Evolutionary conservation across 257 asterid species (phyloP).

Genomic region (Prunella vulgaris): DNA sequence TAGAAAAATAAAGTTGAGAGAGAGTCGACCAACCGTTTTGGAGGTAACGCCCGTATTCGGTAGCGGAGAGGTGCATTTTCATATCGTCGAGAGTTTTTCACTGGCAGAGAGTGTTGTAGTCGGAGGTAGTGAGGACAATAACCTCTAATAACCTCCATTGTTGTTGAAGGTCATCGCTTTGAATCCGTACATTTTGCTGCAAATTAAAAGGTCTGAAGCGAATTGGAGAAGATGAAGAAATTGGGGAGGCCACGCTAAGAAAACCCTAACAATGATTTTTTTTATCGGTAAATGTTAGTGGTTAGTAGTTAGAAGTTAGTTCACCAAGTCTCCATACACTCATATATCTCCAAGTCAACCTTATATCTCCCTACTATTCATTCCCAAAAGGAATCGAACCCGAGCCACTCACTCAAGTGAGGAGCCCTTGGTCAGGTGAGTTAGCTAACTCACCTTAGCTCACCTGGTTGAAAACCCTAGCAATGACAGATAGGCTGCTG

Average conservation of each 20-base stretch:
- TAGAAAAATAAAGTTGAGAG: background rate
- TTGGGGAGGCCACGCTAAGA: constrained; percentile 12
- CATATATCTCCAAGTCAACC: no score
- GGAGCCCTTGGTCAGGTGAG: no score
- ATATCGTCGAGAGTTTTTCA: constrained; percentile 77
- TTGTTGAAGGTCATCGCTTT: constrained; percentile 84
- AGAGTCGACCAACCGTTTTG: constrained; percentile 55
- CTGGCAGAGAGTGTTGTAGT: constrained; percentile 78
- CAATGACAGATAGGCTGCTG: no score
- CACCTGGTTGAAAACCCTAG: no score
- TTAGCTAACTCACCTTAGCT: no score
- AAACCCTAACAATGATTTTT: constrained; percentile 14
- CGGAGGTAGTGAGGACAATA: constrained; percentile 76
- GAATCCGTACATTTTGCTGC: constrained; percentile 67
- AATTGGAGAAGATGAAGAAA: constrained; percentile 14
- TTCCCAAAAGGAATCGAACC: no score
- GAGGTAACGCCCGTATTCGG: constrained; percentile 78
- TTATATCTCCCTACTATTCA: no score
- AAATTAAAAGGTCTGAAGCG: constrained; percentile 52
- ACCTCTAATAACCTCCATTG: constrained; percentile 86
- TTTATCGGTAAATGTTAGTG: no score
- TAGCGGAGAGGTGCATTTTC: constrained; percentile 91
- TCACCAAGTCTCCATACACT: no score
- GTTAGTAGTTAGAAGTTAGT: no score
- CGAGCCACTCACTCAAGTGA: no score